A percentile compares a stretch with the other conserved stretches of the same genome.
These are phyloP conservation scores for Pyricularia sp. DNA, from an alignment of 2,329 filamentous ascomycete species.

Conservation along the genomic window DNA sequence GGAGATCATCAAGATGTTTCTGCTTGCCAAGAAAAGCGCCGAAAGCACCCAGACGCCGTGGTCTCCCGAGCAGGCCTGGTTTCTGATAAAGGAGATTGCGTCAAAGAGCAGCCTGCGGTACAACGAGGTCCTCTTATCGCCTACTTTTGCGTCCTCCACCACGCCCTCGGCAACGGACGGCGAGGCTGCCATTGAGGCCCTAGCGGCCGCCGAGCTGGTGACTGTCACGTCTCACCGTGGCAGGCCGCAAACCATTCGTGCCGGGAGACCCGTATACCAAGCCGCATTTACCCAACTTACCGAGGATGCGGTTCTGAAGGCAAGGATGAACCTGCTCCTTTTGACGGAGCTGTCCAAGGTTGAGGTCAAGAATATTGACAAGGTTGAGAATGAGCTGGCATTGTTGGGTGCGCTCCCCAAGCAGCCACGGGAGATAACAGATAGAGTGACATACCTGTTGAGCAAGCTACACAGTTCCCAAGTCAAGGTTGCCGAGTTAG, in stretches of 20 bases:
- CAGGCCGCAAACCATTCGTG: conserved; percentile 66
- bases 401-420: conserved; percentile 62
- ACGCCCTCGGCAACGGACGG: conserved; percentile 44
- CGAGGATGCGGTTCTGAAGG: conserved; percentile 61
- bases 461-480: conserved; percentile 67
- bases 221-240: conserved; percentile 64
- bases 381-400: conserved; percentile 68
- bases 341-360: conserved; percentile 59
- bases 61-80: conserved; percentile 84
- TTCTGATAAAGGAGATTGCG: conserved; percentile 71
- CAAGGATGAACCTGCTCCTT: conserved; percentile 64
- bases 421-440: conserved; percentile 57
- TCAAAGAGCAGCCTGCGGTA: conserved; percentile 63
- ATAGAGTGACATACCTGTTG: conserved; percentile 63
- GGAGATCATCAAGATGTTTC: conserved; percentile 89
- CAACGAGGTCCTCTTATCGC: conserved; percentile 73
- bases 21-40: conserved; percentile 42
- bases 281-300: conserved; percentile 70
- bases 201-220: conserved; percentile 82
- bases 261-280: conserved; percentile 78
- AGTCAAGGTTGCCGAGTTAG: conserved; percentile 62
- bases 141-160: conserved; percentile 57
- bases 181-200: conserved; percentile 66
- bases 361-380: conserved; percentile 66
- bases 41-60: conserved; percentile 38